These are phyloP conservation scores for Royoungia palumana DNA, from an alignment of 768 basidiomycete species.

Conservation along the genomic window DNA sequence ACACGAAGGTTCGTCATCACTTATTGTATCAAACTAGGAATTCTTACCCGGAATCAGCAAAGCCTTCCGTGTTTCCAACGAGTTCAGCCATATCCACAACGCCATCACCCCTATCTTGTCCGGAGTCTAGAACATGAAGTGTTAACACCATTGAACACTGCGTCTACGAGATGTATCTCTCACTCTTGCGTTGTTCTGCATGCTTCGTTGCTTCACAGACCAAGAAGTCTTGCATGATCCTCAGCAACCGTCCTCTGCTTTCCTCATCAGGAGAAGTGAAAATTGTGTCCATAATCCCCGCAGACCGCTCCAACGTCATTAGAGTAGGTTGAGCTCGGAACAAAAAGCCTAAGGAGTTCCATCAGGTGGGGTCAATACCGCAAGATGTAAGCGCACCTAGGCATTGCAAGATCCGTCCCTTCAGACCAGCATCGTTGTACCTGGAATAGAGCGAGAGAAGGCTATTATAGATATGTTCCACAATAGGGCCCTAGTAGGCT, in stretches of 20 bases:
- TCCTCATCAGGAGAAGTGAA: slow-evolving; percentile 76
- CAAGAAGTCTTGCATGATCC: slow-evolving; percentile 91
- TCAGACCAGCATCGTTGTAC: slow-evolving; percentile 53
- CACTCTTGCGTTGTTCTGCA: slow-evolving; percentile 66
- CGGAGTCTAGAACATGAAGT: slow-evolving; percentile 7
- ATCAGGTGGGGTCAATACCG: background rate
- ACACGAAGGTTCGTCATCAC: background rate
- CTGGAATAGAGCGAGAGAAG: slow-evolving; percentile 73
- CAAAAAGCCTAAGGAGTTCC: slow-evolving; percentile 63
- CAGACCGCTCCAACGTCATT: slow-evolving; percentile 79
- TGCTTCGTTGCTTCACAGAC: slow-evolving; percentile 80
- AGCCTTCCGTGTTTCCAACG: slow-evolving; percentile 91
- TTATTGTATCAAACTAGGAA: background rate
- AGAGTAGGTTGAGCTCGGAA: slow-evolving; percentile 90
- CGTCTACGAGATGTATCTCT: background rate
- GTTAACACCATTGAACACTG: background rate
- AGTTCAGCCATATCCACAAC: slow-evolving; percentile 89
- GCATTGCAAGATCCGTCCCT: slow-evolving; percentile 78
- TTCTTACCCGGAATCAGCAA: slow-evolving; percentile 92
- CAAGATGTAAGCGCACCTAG: slow-evolving; percentile 52
- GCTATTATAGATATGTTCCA: slow-evolving; percentile 77
- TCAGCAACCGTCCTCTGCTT: slow-evolving; percentile 67
- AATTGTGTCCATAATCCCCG: slow-evolving; percentile 84
- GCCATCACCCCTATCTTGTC: slow-evolving; percentile 24
- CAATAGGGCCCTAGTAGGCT: slow-evolving; percentile 55